Percentiles rank a stretch among this genome's conserved stretches.
Conservation (phyloP, 2,329 filamentous ascomycete genomes). For the Colletotrichum sp. region DNA sequence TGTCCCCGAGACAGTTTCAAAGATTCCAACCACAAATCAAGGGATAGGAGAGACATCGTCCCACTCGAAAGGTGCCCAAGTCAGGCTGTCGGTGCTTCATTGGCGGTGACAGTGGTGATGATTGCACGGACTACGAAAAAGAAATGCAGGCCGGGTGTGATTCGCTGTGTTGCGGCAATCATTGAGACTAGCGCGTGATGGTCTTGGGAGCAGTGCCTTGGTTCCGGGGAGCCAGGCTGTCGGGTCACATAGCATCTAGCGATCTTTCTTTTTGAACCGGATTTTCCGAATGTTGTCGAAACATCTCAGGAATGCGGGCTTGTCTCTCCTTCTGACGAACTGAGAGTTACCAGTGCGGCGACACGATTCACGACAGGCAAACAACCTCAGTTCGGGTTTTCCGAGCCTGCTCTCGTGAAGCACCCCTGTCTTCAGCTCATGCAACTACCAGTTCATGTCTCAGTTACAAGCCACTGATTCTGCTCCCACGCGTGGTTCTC, state of each 20-base stretch:
- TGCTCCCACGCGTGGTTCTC: background rate
- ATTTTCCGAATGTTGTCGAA: background rate
- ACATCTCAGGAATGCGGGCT: background rate
- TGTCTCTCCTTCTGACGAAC: background rate
- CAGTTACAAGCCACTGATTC: background rate
- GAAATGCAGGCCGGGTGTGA: background rate
- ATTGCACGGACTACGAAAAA: background rate
- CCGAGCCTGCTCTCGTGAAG: background rate
- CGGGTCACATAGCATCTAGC: background rate
- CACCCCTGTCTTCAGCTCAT: constrained; percentile 4
- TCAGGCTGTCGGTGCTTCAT: background rate
- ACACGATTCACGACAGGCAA: background rate
- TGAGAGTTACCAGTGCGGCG: background rate
- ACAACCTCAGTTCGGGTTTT: background rate
- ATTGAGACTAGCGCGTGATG: background rate
- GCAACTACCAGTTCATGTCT: background rate
- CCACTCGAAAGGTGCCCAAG: background rate
- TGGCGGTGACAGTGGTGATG: background rate
- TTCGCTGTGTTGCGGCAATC: background rate
- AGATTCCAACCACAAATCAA: background rate
- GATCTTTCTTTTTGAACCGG: background rate
- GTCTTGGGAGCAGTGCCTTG: background rate
- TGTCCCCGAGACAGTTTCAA: background rate
- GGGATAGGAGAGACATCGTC: background rate
- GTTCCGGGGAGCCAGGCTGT: background rate